These are phyloP conservation scores for Mycena vitilis DNA, from an alignment of 768 basidiomycete genomes.

Conservation along the genomic window DNA sequence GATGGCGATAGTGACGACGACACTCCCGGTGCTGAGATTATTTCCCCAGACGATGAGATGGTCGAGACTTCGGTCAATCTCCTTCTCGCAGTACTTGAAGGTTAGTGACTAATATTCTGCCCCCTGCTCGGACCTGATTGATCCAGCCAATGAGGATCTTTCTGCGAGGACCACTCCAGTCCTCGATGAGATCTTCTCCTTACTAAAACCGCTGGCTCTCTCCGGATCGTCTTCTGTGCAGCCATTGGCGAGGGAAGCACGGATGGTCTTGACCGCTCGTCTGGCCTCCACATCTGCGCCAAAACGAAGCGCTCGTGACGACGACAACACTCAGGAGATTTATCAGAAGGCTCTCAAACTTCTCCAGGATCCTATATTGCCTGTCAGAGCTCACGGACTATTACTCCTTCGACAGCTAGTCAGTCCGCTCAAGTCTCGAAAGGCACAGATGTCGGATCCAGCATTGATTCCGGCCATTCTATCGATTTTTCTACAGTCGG, in stretches of 20 bases:
- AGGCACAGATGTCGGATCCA: conserved; percentile 51
- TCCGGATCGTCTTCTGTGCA: conserved; percentile 61
- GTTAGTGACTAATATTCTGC: conserved; percentile 49
- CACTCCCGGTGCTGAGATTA: conserved; percentile 51
- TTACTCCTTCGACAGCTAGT: conserved; percentile 85
- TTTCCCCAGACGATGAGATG: conserved; percentile 70
- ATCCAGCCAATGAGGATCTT: conserved; percentile 66
- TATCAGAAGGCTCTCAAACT: conserved; percentile 92
- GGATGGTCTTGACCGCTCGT: conserved; percentile 86
- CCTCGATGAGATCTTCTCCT: conserved; percentile 76
- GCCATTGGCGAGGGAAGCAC: conserved; percentile 78
- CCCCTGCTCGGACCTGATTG: conserved; percentile 3
- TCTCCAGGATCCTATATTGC: conserved; percentile 90
- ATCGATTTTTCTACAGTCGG: conserved; percentile 84
- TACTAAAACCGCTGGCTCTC: conserved; percentile 68
- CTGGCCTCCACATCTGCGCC: conserved; percentile 67
- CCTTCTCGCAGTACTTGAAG: conserved; percentile 88
- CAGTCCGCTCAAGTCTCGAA: conserved; percentile 45
- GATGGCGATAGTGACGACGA: conserved; percentile 72
- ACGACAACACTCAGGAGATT: conserved; percentile 65
- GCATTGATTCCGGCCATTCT: conserved; percentile 86
- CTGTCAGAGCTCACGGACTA: conserved; percentile 94
- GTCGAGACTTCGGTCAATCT: conserved; percentile 82
- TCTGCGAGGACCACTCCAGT: conserved; percentile 71
- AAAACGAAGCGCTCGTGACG: conserved; percentile 41